Conservation (phyloP, 2,329 filamentous ascomycete species). For the Bipolaris cookei region DNA sequence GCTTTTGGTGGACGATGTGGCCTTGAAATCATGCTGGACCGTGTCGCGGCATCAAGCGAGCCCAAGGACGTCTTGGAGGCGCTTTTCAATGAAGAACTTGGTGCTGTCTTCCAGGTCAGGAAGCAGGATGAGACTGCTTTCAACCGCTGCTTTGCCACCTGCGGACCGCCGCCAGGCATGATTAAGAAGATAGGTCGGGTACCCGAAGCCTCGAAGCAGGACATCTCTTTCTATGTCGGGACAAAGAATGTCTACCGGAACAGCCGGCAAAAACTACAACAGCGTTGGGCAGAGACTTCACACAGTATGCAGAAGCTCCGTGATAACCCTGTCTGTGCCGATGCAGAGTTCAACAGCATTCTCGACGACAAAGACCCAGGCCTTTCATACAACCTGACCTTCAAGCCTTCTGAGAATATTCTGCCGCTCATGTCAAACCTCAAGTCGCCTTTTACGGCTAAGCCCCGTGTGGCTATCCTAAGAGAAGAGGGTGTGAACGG, state of each 20-base stretch:
- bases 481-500: constrained; percentile 96
- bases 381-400: constrained; percentile 82
- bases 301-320: constrained; percentile 88
- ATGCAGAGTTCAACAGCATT: constrained; percentile 79
- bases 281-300: constrained; percentile 87
- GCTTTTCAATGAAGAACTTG: constrained; percentile 95
- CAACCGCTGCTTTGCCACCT: constrained; percentile 88
- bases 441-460: constrained; percentile 64
- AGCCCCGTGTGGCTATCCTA: constrained; percentile 85
- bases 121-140: constrained; percentile 85
- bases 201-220: constrained; percentile 71
- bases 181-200: constrained; percentile 85
- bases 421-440: constrained; percentile 71
- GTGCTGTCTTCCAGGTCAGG: constrained; percentile 93
- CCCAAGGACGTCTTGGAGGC: constrained; percentile 72
- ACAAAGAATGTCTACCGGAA: constrained; percentile 72
- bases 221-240: constrained; percentile 76
- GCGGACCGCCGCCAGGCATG: constrained; percentile 79
- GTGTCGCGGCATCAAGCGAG: constrained; percentile 66
- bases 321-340: constrained; percentile 86
- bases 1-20: constrained; percentile 96
- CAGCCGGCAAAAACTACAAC: constrained; percentile 75
- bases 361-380: constrained; percentile 79
- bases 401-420: constrained; percentile 77
- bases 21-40: constrained; percentile 82